Base-by-base conservation (phyloP, 176 grass and related monocot species). In the Olyra latifolia region DNA sequence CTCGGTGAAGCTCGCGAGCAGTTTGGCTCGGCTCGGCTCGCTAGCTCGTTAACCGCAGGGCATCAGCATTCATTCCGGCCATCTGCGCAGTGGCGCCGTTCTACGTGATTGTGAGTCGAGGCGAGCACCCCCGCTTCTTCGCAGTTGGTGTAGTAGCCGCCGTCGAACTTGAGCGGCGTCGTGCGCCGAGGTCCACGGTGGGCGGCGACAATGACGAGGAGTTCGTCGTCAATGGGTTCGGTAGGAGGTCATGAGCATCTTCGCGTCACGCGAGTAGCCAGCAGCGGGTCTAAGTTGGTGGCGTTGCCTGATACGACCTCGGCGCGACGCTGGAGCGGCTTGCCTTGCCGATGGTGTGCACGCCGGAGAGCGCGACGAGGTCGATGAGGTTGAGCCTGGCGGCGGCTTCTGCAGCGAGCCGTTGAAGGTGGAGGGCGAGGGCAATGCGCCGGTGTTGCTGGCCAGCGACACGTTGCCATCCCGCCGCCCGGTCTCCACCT, bases 51-150 rank as follows among this genome's bases (percentile, higher is more conserved):
- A n/a, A n/a, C n/a, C n/a, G n/a, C n/a, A n/a, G n/a, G n/a, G n/a
- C n/a, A n/a, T n/a, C n/a, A n/a, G n/a, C n/a, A n/a, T n/a, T n/a
- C n/a, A n/a, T n/a, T n/a, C n/a, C 29, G 6, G 86, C 75, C n/a
- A 92, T 69, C 14, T 71, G 56, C 8, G 74, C 74, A 0, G 86
- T 74, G 6, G 72, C 69, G 27, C 68, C 62, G 86, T 89, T 82
- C 71, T 85, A 73, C 78, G 29, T 68, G 10, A 92, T 83, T n/a
- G 90, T 77, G 90, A 83, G 69, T 92, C 90, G 90, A 92, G 0
- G 70, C 62, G 10, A 92, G 87, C 83, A 78, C 62, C 0, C 86
- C 86, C 48, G 78, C 68, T 72, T 83, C 40, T 66, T 41, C 68
- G 61, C 74, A 92, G 45, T 50, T 66, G 63, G 38, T 13, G 74